phyloP scores from a whole-genome alignment of 805 yeast species.

The Suhomyces canberraensis region DNA sequence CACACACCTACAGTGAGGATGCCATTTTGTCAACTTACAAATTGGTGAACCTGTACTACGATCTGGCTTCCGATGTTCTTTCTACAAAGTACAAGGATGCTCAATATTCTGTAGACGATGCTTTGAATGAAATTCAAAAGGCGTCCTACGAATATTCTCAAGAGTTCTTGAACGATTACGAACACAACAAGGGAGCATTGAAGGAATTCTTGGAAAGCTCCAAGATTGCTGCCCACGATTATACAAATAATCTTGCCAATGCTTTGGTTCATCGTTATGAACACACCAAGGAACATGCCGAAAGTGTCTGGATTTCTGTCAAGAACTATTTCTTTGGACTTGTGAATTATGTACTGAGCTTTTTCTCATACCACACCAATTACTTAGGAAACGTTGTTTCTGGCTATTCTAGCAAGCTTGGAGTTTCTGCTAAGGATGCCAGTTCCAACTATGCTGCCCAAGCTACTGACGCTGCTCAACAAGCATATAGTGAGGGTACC shows the following conservation, averaged over 20 bases:
- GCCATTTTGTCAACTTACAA: conserved; percentile 13
- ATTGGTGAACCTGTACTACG: conserved; percentile 18
- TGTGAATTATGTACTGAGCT: not conserved
- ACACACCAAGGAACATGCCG: conserved; percentile 4
- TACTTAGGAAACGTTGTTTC: not conserved
- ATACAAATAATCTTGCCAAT: conserved; percentile 8
- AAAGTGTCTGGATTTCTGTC: not conserved
- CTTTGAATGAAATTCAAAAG: conserved; percentile 14
- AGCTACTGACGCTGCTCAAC: not conserved
- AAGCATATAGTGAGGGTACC: conserved; percentile 2
- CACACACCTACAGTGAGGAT: conserved; percentile 16
- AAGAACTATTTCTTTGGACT: not conserved
- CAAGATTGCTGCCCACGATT: conserved; percentile 12
- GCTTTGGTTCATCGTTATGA: conserved; percentile 8
- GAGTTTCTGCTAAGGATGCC: not conserved
- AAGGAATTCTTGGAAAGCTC: conserved; percentile 11
- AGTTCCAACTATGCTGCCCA: not conserved
- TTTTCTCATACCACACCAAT: not conserved
- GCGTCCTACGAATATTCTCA: conserved; percentile 18
- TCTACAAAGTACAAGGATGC: conserved; percentile 8
- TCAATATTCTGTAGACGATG: conserved; percentile 13
- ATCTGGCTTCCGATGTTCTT: conserved; percentile 16
- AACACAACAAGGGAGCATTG: conserved; percentile 7
- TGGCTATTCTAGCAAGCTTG: not conserved
- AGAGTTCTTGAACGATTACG: conserved; percentile 8